These are phyloP conservation scores for Arbutus unedo DNA, from an alignment of 148 eudicot genomes.

Conservation along the genomic window DNA sequence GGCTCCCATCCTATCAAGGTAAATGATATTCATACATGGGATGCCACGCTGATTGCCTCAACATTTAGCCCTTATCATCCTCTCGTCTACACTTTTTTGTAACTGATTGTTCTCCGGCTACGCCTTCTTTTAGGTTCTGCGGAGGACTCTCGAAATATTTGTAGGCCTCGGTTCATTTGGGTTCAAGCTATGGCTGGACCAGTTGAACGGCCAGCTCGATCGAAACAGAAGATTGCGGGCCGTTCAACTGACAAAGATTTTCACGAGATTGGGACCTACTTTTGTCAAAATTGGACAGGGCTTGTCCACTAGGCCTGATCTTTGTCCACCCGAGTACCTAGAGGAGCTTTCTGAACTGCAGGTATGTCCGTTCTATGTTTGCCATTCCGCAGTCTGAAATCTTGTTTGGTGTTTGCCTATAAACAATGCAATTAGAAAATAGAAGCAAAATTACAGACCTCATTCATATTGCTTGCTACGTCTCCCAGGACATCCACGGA, in stretches of 20 bases:
- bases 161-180: constrained; percentile 76
- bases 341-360: constrained; percentile 94
- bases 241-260: constrained; percentile 50
- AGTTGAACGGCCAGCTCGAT: constrained; percentile 55
- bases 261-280: constrained; percentile 88
- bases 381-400: neutral
- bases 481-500: neutral
- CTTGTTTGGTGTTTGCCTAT: neutral
- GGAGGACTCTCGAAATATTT: constrained; percentile 68
- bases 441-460: neutral
- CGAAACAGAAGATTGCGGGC: constrained; percentile 68
- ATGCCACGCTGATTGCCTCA: neutral
- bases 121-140: constrained; percentile 41
- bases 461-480: neutral
- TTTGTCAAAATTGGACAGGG: constrained; percentile 98
- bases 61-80: neutral
- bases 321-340: constrained; percentile 89
- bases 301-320: constrained; percentile 90
- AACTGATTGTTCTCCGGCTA: neutral
- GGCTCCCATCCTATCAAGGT: constrained; percentile 86
- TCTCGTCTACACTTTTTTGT: neutral
- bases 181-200: constrained; percentile 68
- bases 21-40: neutral
- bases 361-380: constrained; percentile 33
- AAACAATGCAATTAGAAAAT: neutral